phyloP scores from a whole-genome alignment of 257 asterid species.

The Solanum chmielewskii region DNA sequence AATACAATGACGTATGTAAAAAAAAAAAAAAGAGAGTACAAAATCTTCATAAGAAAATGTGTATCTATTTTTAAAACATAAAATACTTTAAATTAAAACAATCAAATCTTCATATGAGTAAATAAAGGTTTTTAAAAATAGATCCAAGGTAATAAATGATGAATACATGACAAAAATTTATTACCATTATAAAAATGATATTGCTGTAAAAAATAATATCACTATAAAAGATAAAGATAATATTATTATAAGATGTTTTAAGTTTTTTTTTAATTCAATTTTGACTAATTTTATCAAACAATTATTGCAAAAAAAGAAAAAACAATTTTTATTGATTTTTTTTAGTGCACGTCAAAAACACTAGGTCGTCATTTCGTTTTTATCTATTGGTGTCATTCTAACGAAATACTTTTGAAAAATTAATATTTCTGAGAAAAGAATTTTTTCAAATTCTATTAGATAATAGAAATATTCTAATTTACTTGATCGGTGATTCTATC shows the following conservation, averaged over 20 bases:
- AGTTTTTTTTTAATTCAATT: no score
- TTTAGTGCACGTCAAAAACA: conserved; percentile 34
- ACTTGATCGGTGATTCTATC: no score
- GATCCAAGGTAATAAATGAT: not conserved
- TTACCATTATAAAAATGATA: no score
- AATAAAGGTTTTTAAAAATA: no score
- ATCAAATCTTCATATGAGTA: no score
- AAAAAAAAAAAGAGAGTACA: no score
- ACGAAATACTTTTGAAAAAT: conserved; percentile 42
- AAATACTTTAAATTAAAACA: no score
- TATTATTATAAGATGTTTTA: not conserved
- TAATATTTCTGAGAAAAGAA: no score
- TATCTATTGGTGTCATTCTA: conserved; percentile 11
- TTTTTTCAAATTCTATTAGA: no score
- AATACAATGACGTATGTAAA: not conserved
- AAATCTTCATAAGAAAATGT: no score
- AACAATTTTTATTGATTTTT: not conserved
- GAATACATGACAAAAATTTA: not conserved
- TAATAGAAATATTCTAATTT: no score
- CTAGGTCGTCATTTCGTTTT: conserved; percentile 27
- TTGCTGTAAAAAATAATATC: not conserved
- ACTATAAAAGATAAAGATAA: not conserved
- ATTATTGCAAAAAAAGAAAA: not conserved
- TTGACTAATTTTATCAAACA: not conserved
- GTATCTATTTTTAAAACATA: no score